These are phyloP conservation scores for Pythium sukuiense DNA, from an alignment of 352 stramenopile species.

Conservation along the genomic window DNA sequence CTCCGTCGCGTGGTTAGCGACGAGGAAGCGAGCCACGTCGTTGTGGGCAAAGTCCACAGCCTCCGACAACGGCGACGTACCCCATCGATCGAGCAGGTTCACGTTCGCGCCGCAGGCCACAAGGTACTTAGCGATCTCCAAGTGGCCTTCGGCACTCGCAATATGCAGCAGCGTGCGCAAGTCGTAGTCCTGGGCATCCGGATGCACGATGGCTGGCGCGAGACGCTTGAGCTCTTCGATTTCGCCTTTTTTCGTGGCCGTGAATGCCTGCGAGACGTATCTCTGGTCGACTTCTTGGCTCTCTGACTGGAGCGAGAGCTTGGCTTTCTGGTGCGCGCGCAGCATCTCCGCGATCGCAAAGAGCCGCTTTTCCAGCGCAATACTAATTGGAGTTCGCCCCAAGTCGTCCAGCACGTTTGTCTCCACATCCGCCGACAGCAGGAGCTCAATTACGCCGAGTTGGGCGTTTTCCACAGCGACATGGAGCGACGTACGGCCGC, in stretches of 20 bases:
- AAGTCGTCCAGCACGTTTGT: conserved; percentile 51
- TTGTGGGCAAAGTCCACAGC: conserved; percentile 82
- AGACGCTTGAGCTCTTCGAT: conserved; percentile 46
- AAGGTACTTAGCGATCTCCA: conserved; percentile 59
- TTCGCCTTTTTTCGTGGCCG: conserved; percentile 53
- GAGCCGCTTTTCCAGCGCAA: conserved; percentile 61
- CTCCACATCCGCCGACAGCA: conserved; percentile 71
- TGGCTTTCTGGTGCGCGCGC: conserved; percentile 56
- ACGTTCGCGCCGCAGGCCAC: conserved; percentile 72
- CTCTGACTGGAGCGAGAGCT: conserved; percentile 32
- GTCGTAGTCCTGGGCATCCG: conserved; percentile 77
- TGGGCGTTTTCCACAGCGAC: conserved; percentile 73
- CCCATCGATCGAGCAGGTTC: conserved; percentile 79
- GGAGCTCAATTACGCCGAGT: conserved; percentile 68
- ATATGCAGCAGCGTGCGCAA: conserved; percentile 71
- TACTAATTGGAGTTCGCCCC: conserved; percentile 63
- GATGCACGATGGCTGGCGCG: conserved; percentile 56
- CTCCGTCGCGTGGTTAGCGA: conserved; percentile 61
- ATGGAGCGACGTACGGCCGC: conserved; percentile 69
- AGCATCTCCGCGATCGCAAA: conserved; percentile 65
- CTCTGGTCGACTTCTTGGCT: conserved; percentile 38
- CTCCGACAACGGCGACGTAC: conserved; percentile 69
- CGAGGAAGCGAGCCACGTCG: conserved; percentile 63
- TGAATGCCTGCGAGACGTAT: conserved; percentile 55
- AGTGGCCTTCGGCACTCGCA: conserved; percentile 64